A percentile compares a stretch with the other conserved stretches of the same genome.
phyloP scores from a whole-genome alignment of 2,329 filamentous ascomycete genomes.

The Pseudogymnoascus sp. region DNA sequence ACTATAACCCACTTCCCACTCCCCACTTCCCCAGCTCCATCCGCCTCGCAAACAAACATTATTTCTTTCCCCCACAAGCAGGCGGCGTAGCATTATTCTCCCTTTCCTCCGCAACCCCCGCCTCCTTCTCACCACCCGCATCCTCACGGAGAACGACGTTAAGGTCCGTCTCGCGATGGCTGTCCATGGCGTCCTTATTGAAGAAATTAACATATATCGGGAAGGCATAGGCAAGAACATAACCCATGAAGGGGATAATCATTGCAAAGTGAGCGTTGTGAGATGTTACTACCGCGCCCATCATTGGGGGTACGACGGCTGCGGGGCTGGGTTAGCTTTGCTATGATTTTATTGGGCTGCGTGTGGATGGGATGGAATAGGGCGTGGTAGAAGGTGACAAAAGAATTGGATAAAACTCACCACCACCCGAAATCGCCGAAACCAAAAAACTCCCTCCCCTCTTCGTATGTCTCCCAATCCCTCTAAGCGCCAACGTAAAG shows the following conservation, averaged over 20 bases:
- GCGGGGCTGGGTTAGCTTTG: background rate
- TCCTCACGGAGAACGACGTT: background rate
- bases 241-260: conserved; percentile 13
- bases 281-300: conserved; percentile 57
- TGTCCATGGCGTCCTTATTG: conserved; percentile 20
- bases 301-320: conserved; percentile 58
- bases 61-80: background rate
- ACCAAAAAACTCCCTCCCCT: conserved; percentile 40
- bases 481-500: conserved; percentile 42
- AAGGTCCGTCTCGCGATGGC: conserved; percentile 7
- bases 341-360: background rate
- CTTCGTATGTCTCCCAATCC: conserved; percentile 43
- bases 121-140: background rate
- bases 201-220: conserved; percentile 13
- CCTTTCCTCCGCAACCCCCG: background rate
- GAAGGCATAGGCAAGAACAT: conserved; percentile 13
- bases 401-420: background rate
- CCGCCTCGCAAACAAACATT: background rate
- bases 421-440: conserved; percentile 42
- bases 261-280: background rate
- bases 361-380: background rate
- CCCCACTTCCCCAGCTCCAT: background rate
- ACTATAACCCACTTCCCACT: background rate
- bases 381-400: background rate
- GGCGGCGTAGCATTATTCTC: background rate